These are phyloP conservation scores for Suillus americanus DNA, from an alignment of 768 basidiomycete species.

Conservation along the genomic window DNA sequence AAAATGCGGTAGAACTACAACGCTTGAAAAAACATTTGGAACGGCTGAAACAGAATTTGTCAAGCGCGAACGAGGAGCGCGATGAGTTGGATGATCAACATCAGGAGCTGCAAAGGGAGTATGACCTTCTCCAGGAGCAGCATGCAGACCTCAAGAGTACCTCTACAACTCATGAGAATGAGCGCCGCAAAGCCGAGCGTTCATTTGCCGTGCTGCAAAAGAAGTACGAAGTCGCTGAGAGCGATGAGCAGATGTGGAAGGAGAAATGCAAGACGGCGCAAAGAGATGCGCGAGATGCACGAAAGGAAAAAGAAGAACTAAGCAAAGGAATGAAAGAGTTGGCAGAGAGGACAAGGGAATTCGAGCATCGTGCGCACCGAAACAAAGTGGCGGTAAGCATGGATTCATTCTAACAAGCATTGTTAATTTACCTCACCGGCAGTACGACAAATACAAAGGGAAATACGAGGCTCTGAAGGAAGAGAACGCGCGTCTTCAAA, in stretches of 20 bases:
- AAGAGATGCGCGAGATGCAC: neutral
- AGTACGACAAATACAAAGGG: conserved; percentile 25
- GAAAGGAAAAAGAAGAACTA: neutral
- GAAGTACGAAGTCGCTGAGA: neutral
- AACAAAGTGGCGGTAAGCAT: conserved; percentile 24
- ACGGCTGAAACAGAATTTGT: neutral
- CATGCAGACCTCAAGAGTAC: conserved; percentile 10
- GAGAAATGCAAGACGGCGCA: neutral
- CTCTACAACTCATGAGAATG: neutral
- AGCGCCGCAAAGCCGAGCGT: neutral
- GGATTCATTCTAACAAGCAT: neutral
- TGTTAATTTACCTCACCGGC: neutral
- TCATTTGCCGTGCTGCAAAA: neutral
- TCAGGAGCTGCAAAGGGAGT: conserved; percentile 14
- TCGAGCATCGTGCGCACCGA: conserved; percentile 19
- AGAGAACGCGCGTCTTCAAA: conserved; percentile 11
- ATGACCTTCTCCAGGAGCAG: conserved; percentile 11
- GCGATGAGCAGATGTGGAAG: neutral
- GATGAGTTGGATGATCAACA: conserved; percentile 4
- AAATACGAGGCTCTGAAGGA: conserved; percentile 24
- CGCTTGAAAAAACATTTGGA: neutral
- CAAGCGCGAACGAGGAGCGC: neutral
- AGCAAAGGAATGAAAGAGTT: neutral
- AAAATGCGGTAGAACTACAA: conserved; percentile 1
- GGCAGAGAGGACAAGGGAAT: conserved; percentile 21